Conservation (phyloP, 192 early-diverging fungal genomes). For the Linnemannia zychae region DNA sequence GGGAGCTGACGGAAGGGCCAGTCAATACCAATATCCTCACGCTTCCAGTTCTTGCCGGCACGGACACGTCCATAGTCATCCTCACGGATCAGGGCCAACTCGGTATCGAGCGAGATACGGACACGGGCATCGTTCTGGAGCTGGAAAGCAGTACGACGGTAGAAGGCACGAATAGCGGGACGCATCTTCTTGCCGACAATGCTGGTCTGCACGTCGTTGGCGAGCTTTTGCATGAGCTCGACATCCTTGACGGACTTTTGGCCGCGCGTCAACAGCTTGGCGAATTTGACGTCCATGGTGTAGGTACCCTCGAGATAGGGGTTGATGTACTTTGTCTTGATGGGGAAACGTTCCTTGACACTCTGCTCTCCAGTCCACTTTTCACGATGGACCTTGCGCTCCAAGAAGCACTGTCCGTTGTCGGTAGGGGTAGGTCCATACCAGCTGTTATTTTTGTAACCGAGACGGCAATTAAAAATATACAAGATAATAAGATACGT, state of each 20-base stretch:
- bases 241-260: slow-evolving; percentile 86
- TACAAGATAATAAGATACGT: background rate
- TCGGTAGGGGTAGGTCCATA: slow-evolving; percentile 83
- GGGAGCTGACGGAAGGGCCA: slow-evolving; percentile 84
- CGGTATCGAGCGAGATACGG: slow-evolving; percentile 96
- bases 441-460: slow-evolving; percentile 66
- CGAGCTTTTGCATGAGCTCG: slow-evolving; percentile 78
- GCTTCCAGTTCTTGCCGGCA: slow-evolving; percentile 89
- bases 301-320: slow-evolving; percentile 83
- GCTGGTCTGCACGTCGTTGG: slow-evolving; percentile 78
- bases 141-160: slow-evolving; percentile 99
- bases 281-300: slow-evolving; percentile 79
- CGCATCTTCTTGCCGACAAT: slow-evolving; percentile 76
- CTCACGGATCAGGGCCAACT: slow-evolving; percentile 96
- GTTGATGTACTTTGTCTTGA: slow-evolving; percentile 96
- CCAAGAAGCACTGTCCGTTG: slow-evolving; percentile 83
- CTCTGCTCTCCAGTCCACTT: slow-evolving; percentile 78
- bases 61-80: slow-evolving; percentile 81
- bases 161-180: slow-evolving; percentile 88
- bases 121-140: slow-evolving; percentile 94
- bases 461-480: background rate
- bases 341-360: slow-evolving; percentile 91
- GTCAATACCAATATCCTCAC: slow-evolving; percentile 83
- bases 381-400: slow-evolving; percentile 64
- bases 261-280: slow-evolving; percentile 83